Base-by-base conservation (phyloP, 1,284 basidiomycete species). In the Ganoderma leucocontextum region DNA sequence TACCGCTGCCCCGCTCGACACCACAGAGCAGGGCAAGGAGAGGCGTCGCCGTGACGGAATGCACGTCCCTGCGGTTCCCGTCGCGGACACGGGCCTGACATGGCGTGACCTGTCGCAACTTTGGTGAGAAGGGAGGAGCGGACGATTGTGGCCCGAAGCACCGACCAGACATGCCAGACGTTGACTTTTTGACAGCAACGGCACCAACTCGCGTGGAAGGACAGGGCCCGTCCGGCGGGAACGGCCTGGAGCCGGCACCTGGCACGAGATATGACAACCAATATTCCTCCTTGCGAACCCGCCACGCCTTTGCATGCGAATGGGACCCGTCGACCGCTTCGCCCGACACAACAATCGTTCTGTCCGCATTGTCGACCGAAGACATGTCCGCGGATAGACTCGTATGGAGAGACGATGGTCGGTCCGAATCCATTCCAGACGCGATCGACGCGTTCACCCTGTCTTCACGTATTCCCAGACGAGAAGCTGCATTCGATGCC, bases 71-170 rank as follows among this genome's bases (percentile, higher is more conserved):
- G 12, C 22, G 4, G 57, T 25, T 59, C 19, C n/a, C 36, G 57
- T 22, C 55, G 36, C 12, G 17, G 33, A 38, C 55, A n/a, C 5
- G 55, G n/a, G 19, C 35, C 35, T n/a, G 64, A 64, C 63, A 52
- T 53, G 66, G 29, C 61, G 65, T 68, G 71, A 68, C 69, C 69
- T 67, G 65, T 70, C 65, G 64, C 29, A 60, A 65, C 57, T 47
- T 64, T 63, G 49, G 63, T 67, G 35, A 70, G 71, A 72, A 72
- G 71, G 60, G 61, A 64, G 65, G 65, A 65, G 63, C 67, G 55
- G 47, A 60, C 29, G 39, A 53, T 52, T 70, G 58, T 64, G 66
- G 63, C 39, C 38, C 65, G 67, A 69, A 72, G 69, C 60, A 65
- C 66, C 39, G 58, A 67, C 69, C 65, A 39, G 69, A 72, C 71